These are phyloP conservation scores for Botrytis hyacinthi DNA, from an alignment of 2,329 filamentous ascomycete genomes.

Conservation along the genomic window DNA sequence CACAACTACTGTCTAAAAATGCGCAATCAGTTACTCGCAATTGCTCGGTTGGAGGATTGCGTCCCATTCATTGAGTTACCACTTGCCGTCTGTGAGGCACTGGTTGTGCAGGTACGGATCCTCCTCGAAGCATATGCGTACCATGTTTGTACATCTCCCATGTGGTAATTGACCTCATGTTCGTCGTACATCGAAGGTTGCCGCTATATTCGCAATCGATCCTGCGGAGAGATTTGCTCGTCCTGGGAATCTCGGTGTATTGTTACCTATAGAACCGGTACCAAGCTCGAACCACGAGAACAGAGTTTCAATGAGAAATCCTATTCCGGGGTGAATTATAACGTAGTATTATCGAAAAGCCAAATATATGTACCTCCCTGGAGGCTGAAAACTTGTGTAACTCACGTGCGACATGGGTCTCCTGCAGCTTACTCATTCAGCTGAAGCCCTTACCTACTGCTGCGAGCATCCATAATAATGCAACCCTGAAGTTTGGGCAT, in stretches of 20 bases:
- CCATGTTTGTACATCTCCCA: neutral
- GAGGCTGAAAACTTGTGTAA: neutral
- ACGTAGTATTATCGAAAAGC: neutral
- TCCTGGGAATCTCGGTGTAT: rapidly evolving
- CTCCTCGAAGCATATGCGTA: neutral
- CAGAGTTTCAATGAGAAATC: neutral
- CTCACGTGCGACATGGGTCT: neutral
- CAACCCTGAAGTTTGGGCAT: neutral
- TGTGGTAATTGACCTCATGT: neutral
- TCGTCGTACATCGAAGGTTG: neutral
- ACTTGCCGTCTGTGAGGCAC: neutral
- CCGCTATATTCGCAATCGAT: neutral
- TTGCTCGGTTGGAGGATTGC: neutral
- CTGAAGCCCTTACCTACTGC: neutral
- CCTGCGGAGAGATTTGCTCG: neutral
- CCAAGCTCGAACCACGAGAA: neutral
- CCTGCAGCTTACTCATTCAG: neutral
- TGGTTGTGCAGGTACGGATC: neutral
- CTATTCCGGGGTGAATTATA: neutral
- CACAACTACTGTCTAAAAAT: neutral
- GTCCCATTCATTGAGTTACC: neutral
- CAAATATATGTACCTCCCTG: neutral
- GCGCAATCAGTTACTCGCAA: too few relatives aligned
- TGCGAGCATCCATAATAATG: neutral
- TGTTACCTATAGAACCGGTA: neutral